Evolutionary conservation across 2,329 filamentous ascomycete genomes (phyloP).

Genomic region (Daldinia sp.): DNA sequence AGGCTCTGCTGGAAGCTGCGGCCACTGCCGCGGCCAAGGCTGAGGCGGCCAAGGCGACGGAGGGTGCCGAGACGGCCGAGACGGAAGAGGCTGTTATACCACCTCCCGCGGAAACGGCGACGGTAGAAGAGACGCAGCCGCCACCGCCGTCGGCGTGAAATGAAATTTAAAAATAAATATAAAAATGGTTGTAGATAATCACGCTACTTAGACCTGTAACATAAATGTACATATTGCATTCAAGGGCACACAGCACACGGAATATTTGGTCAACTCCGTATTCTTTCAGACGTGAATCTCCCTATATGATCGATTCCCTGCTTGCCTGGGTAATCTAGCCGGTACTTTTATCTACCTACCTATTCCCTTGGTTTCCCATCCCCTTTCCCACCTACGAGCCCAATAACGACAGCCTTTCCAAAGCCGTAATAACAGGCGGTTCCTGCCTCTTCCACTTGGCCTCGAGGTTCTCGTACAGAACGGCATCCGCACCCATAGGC

Average conservation of each 20-base stretch:
- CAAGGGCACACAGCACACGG: not conserved
- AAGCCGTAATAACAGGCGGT: conserved; percentile 57
- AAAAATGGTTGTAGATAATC: conserved; percentile 2
- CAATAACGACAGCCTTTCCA: conserved; percentile 61
- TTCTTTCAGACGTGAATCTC: not conserved
- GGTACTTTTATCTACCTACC: not conserved
- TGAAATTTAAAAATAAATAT: not conserved
- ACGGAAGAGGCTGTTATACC: not conserved
- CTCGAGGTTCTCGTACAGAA: conserved; percentile 60
- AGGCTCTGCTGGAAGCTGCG: conserved; percentile 48
- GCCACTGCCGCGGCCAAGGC: not conserved
- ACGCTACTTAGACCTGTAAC: conserved; percentile 38
- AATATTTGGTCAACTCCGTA: not conserved
- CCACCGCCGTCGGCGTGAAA: conserved; percentile 36
- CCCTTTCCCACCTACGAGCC: conserved; percentile 47
- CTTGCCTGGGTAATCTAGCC: not conserved
- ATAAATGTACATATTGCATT: conserved; percentile 43
- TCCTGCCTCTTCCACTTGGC: conserved; percentile 56
- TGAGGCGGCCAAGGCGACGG: not conserved
- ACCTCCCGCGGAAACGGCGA: not conserved
- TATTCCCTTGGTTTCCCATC: not conserved
- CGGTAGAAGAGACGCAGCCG: not conserved
- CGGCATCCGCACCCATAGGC: conserved; percentile 60
- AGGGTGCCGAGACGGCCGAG: not conserved
- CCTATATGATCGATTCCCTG: not conserved